A percentile compares a stretch with the other conserved stretches of the same genome.
Conservation (phyloP, 1,284 basidiomycete species). For the Malassezia obtusa region DNA sequence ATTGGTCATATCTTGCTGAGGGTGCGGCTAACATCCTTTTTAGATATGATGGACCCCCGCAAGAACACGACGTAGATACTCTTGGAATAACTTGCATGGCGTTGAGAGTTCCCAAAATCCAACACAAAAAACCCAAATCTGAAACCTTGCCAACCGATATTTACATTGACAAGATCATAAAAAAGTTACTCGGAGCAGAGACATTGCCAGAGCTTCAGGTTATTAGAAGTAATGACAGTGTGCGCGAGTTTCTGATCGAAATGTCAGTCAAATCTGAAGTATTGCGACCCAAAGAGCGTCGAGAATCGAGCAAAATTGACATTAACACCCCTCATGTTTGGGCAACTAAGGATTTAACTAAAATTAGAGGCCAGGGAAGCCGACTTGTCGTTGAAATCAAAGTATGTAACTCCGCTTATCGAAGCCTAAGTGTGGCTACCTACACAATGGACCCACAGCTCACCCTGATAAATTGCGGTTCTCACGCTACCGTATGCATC, state of each 20-base stretch:
- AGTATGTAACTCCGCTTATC: neutral
- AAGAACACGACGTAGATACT: neutral
- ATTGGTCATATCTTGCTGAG: conserved; percentile 13
- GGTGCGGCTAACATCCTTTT: conserved; percentile 9
- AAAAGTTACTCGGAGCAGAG: neutral
- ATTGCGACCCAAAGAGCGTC: neutral
- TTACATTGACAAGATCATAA: conserved; percentile 2
- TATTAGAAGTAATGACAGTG: neutral
- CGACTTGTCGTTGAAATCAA: conserved; percentile 12
- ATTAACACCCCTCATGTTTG: neutral
- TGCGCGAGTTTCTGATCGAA: neutral
- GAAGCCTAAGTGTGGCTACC: conserved; percentile 14
- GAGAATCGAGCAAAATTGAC: neutral
- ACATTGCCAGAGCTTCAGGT: neutral
- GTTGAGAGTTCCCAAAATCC: conserved; percentile 7
- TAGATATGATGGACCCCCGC: conserved; percentile 1
- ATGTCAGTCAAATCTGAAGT: neutral
- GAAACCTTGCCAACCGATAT: neutral
- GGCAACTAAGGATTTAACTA: conserved; percentile 6
- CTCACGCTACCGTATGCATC: conserved; percentile 12
- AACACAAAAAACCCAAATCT: neutral
- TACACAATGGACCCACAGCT: neutral
- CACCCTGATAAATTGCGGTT: conserved; percentile 1
- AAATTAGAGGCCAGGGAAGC: neutral
- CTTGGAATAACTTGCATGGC: neutral